Evolutionary conservation across 2,329 filamentous ascomycete species (phyloP).

Genomic region (Penicillium sp.): DNA sequence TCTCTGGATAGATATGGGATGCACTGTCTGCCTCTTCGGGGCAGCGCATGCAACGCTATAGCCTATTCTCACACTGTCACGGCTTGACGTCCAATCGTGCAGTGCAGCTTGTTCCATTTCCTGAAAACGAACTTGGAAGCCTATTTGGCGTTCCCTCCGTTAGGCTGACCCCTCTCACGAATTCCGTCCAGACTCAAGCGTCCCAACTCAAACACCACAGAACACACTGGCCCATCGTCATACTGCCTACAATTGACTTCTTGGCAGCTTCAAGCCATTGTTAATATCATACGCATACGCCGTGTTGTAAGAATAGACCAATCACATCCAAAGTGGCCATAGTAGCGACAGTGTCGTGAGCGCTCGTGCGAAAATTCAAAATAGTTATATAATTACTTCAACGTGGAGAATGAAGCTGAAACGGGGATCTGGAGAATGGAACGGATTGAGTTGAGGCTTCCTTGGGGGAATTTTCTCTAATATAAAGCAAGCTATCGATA

Average conservation of each 20-base stretch:
- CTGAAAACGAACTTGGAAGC: too few relatives aligned
- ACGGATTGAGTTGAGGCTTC: background rate
- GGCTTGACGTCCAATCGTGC: background rate
- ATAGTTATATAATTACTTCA: background rate
- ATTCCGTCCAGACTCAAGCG: too few relatives aligned
- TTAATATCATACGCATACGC: background rate
- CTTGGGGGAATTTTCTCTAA: background rate
- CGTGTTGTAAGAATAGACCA: background rate
- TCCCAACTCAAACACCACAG: too few relatives aligned
- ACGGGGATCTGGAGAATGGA: too few relatives aligned
- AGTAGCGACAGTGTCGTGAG: background rate
- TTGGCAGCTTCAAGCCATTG: background rate
- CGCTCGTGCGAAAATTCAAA: background rate
- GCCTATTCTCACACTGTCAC: background rate
- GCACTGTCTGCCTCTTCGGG: background rate
- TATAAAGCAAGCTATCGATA: conserved; percentile 1
- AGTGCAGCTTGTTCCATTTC: too few relatives aligned
- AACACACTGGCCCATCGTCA: too few relatives aligned
- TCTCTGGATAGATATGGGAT: background rate
- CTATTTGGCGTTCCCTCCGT: too few relatives aligned
- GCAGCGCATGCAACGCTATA: background rate
- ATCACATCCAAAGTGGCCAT: background rate
- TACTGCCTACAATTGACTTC: too few relatives aligned
- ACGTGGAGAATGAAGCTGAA: background rate
- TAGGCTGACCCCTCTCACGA: too few relatives aligned